A percentile compares a stretch with the other conserved stretches of the same genome.
Conservation (phyloP, 345 rosid species). For the Eucalyptus marginata region DNA sequence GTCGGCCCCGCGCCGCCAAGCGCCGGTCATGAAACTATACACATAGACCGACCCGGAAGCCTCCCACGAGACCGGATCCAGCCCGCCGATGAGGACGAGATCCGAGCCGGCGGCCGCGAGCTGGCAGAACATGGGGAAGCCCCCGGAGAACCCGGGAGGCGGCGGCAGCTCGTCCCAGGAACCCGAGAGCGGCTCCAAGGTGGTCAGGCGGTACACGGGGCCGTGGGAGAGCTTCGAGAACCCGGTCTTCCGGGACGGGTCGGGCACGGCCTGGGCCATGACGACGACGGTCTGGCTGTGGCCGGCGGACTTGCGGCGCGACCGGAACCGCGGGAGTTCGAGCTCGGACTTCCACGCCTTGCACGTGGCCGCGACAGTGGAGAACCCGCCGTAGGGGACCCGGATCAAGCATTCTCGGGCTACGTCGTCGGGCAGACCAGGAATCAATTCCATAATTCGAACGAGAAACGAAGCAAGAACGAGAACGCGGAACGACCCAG, state of each 20-base stretch:
- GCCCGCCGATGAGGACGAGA: slow-evolving; percentile 73
- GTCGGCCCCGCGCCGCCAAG: slow-evolving; percentile 53
- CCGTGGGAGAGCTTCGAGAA: slow-evolving; percentile 4
- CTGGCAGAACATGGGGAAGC: slow-evolving; percentile 59
- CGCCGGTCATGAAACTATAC: slow-evolving; percentile 31
- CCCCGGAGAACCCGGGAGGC: slow-evolving; percentile 23
- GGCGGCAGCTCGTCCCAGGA: slow-evolving; percentile 48
- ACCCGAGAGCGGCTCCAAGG: slow-evolving; percentile 46
- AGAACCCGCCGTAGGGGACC: slow-evolving; percentile 22
- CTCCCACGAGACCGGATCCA: slow-evolving; percentile 58
- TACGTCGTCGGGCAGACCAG: slow-evolving; percentile 47
- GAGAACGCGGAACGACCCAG: background rate
- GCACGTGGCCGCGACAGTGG: slow-evolving; percentile 30
- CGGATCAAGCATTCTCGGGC: slow-evolving; percentile 57
- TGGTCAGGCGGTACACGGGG: slow-evolving; percentile 22
- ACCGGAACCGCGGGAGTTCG: slow-evolving; percentile 27
- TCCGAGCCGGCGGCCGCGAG: slow-evolving; percentile 44
- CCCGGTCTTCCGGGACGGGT: background rate
- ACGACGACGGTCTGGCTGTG: slow-evolving; percentile 37
- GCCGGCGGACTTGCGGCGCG: slow-evolving; percentile 8
- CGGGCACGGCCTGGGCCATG: slow-evolving; percentile 41
- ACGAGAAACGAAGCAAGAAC: background rate
- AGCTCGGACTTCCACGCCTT: slow-evolving; percentile 51
- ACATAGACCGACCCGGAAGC: slow-evolving; percentile 32
- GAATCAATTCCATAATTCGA: slow-evolving; percentile 41